Percentiles rank a stretch among this genome's conserved stretches.
phyloP scores from a whole-genome alignment of 768 basidiomycete species.

The Phlebiopsis gigantea region DNA sequence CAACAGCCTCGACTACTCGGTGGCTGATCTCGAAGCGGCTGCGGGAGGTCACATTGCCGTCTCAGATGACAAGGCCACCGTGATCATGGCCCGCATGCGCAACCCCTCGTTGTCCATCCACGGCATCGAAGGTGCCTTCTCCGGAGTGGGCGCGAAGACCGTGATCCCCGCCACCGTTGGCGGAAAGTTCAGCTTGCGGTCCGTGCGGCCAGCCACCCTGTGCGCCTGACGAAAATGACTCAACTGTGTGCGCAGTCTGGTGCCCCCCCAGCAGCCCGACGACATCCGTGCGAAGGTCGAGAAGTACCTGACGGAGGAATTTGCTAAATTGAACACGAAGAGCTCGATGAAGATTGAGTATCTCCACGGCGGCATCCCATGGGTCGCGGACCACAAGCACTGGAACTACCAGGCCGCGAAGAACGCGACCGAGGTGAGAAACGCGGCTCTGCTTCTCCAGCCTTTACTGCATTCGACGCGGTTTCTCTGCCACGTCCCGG shows the following conservation, averaged over 20 bases:
- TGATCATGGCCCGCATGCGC: conserved; percentile 92
- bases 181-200: conserved; percentile 94
- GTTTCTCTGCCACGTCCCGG: background rate
- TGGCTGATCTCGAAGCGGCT: conserved; percentile 65
- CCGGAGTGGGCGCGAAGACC: conserved; percentile 75
- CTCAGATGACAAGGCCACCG: conserved; percentile 66
- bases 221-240: background rate
- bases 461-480: background rate
- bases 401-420: conserved; percentile 93
- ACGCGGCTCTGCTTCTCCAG: background rate
- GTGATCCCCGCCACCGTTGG: conserved; percentile 87
- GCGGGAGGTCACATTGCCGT: conserved; percentile 67
- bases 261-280: conserved; percentile 85
- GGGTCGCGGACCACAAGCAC: conserved; percentile 81
- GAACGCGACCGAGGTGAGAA: conserved; percentile 67
- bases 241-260: conserved; percentile 41
- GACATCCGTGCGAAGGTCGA: conserved; percentile 39
- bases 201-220: conserved; percentile 21
- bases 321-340: conserved; percentile 81
- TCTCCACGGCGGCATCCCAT: conserved; percentile 82
- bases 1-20: conserved; percentile 64
- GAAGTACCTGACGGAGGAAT: conserved; percentile 69
- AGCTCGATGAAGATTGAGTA: conserved; percentile 70
- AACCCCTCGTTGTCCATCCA: conserved; percentile 84
- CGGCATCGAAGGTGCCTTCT: conserved; percentile 95